Base-by-base conservation (phyloP, 345 rosid genomes). In the Adansonia digitata region DNA sequence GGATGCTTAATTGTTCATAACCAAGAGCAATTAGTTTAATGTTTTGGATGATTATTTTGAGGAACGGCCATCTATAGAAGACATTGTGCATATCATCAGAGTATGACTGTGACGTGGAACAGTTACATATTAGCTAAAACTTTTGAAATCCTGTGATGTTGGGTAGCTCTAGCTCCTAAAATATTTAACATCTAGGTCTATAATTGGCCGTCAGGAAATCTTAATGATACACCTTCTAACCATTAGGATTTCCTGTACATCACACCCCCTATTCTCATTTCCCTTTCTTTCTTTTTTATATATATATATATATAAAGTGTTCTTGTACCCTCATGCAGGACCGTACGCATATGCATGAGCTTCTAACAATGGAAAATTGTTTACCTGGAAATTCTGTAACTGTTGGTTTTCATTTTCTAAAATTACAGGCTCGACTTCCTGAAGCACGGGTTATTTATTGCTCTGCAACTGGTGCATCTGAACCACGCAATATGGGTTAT, bases 391-490 rank as follows among this genome's bases (percentile, higher is more conserved):
- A 14, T 66, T 39, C 11, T 39, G 57, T 73, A 40, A 78, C 77
- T 77, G 49, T 70, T 61, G 29, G 74, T 72, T 62, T 74, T 75
- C 64, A 53, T 81, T 72, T 82, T 39, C 72, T 78, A 69, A 78
- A 66, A 73, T 78, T 56, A 81, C 97, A 94, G 99, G 97, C 92
- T 82, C 89, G 90, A 73, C 93, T 93, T 75, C 97, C 96, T 75
- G 97, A 93, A 75, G 95, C 98, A 78, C 94, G 97, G 82, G 94
- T 93, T 76, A 80, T 95, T 78, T 93, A 95, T 87, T 95, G 99
- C 89, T 95, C 99, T 60, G 99, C 98, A 69, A 95, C 98, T 84
- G 98, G 99, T 79, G 99, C 99, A 80, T 95, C 99, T 76, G 99
- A 95, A 85, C 98, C 99, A 63, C 95, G 99, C 74, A 95, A 95